phyloP scores from a whole-genome alignment of 1,139 yeast genomes.

The Yamadazyma dushanensis region DNA sequence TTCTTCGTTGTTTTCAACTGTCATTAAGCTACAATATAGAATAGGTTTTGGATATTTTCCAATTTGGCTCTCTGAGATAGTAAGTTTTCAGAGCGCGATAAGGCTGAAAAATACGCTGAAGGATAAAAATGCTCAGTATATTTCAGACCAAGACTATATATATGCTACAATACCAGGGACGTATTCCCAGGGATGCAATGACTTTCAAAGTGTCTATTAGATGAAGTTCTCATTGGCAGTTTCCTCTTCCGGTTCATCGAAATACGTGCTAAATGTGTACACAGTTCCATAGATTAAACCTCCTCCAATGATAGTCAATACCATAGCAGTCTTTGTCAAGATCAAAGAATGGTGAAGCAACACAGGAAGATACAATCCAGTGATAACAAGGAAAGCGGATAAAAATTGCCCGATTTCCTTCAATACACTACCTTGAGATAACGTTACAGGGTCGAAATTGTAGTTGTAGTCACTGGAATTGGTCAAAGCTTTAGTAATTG shows the following conservation, averaged over 20 bases:
- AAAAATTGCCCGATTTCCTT: slow-evolving; percentile 67
- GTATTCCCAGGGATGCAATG: not conserved
- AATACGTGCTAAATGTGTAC: slow-evolving; percentile 68
- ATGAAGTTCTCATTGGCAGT: slow-evolving; percentile 20
- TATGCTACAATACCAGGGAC: no score
- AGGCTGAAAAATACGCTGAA: not conserved
- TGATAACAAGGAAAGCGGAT: slow-evolving; percentile 64
- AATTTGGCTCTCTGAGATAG: no score
- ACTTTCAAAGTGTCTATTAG: not conserved
- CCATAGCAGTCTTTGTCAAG: slow-evolving; percentile 57
- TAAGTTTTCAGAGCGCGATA: not conserved
- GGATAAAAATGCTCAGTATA: not conserved
- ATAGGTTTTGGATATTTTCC: no score
- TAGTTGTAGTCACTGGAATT: slow-evolving; percentile 44
- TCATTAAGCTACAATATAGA: slow-evolving; percentile 2
- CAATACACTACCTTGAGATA: slow-evolving; percentile 28
- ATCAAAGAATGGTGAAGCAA: slow-evolving; percentile 64
- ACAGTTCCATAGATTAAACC: slow-evolving; percentile 70
- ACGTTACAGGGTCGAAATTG: slow-evolving; percentile 40
- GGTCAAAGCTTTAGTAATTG: slow-evolving; percentile 31
- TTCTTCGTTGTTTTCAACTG: slow-evolving; percentile 14
- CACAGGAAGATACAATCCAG: slow-evolving; percentile 70
- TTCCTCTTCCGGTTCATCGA: slow-evolving; percentile 58
- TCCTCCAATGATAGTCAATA: slow-evolving; percentile 71
- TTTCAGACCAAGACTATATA: not conserved